These are phyloP conservation scores for Tricladium varicosporioides DNA, from an alignment of 2,329 filamentous ascomycete genomes.

Conservation along the genomic window DNA sequence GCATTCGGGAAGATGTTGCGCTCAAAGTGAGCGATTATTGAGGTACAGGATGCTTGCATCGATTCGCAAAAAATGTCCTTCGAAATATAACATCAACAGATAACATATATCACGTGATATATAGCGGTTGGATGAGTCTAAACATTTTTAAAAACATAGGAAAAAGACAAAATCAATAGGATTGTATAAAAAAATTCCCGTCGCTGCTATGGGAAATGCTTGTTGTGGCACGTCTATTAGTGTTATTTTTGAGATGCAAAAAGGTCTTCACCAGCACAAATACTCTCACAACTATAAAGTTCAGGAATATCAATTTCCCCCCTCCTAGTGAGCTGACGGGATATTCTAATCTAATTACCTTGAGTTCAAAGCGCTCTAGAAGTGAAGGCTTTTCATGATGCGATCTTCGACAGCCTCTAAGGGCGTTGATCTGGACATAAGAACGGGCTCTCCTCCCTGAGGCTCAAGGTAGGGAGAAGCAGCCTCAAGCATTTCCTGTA, in stretches of 20 bases:
- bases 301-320: too few species aligned
- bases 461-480: constrained; percentile 6
- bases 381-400: neutral
- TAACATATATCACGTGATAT: neutral
- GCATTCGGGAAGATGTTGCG: constrained; percentile 32
- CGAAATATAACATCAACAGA: neutral
- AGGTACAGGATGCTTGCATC: neutral
- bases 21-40: constrained; percentile 25
- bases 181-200: too few species aligned
- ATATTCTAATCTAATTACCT: too few species aligned
- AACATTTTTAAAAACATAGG: too few species aligned
- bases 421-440: neutral
- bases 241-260: too few species aligned
- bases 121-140: too few species aligned
- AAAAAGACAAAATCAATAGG: too few species aligned
- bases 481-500: constrained; percentile 4
- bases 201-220: too few species aligned
- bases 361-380: neutral
- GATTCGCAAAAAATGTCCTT: neutral
- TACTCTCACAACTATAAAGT: too few species aligned
- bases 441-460: neutral
- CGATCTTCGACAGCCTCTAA: neutral
- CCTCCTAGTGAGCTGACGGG: too few species aligned
- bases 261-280: too few species aligned
- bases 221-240: too few species aligned